Evolutionary conservation across 495 filamentous ascomycete genomes (phyloP), one percentile per base, ranked within the genome.

Genomic region (Podospora fimiseda): DNA sequence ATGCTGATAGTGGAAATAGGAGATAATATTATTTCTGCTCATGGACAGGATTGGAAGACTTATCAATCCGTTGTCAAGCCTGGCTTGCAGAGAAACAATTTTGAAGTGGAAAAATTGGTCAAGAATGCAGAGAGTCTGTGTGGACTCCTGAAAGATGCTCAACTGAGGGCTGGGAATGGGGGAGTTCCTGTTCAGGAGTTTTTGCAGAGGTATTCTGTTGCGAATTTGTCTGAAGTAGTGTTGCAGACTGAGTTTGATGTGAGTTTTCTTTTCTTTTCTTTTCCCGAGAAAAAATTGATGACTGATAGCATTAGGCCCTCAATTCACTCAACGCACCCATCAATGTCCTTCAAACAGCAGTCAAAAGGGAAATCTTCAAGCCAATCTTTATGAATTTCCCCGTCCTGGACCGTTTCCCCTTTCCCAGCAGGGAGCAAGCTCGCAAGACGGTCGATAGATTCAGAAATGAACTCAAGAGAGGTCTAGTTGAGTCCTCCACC

Each of bases 351-450:
- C 67, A 70, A 21, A 51, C 41, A 6, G 55, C 51, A n/a, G 58
- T 70, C 21, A 70, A 68, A 45, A 55, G 51, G 2, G 57, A 59
- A 24, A 70, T 73, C 42, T 73, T 73, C 59, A 60, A 73, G 33
- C 69, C 70, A 0, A 41, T 71, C 33, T 71, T 64, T 46, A 53
- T 73, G 30, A 70, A 66, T 51, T 71, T 71, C 33, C 70, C 70
- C 0, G 18, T 63, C 8, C 49, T 73, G 13, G 67, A 73, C 50
- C 23, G 50, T 11, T 45, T 68, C 16, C 59, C 59, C 1, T 50
- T 69, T 4, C 58, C 58, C 7, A 60, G 56, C 43, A 62, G 68
- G 11, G 20, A 39, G 13, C 23, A 16, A 9, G 60, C 59, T 0
- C 51, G 59, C 2, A 18, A 44, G 36, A 20, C 50, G 13, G 56